phyloP scores from a whole-genome alignment of 805 yeast genomes.

The Metschnikowia koreensis region DNA sequence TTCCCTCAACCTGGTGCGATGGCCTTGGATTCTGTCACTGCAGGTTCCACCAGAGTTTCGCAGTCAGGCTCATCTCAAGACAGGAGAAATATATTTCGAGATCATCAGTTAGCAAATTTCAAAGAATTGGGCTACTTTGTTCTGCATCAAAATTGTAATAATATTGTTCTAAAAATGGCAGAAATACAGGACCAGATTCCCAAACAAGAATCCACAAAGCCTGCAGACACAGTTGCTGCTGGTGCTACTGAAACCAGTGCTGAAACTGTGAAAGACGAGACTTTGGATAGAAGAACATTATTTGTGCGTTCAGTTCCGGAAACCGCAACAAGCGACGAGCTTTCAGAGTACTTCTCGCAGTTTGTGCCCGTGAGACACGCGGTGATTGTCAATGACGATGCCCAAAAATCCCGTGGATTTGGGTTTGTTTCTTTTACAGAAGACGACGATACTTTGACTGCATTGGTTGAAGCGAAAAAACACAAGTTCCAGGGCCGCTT shows the following conservation, averaged over 20 bases:
- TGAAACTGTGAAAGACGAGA: conserved; percentile 19
- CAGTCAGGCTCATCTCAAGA: too few species aligned
- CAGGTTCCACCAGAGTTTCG: too few species aligned
- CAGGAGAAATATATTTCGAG: too few species aligned
- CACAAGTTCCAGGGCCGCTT: conserved; percentile 62
- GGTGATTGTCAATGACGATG: conserved; percentile 76
- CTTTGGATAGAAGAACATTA: conserved; percentile 59
- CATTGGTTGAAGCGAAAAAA: conserved; percentile 66
- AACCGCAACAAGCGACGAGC: conserved; percentile 75
- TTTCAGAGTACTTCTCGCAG: conserved; percentile 83
- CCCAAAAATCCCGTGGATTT: conserved; percentile 83
- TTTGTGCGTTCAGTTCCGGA: conserved; percentile 85
- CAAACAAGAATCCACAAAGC: not conserved
- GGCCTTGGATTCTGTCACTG: too few species aligned
- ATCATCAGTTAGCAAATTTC: not conserved
- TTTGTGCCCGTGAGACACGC: conserved; percentile 96
- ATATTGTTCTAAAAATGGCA: not conserved
- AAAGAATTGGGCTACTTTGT: too few species aligned
- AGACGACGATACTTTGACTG: conserved; percentile 80
- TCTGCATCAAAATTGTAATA: too few species aligned
- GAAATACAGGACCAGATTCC: not conserved
- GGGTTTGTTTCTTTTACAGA: conserved; percentile 90
- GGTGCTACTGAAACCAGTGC: not conserved
- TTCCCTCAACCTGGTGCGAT: too few species aligned
- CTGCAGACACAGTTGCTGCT: not conserved